Evolutionary conservation across 176 grass and related monocot species (phyloP), one percentile per base, ranked within the genome.

Genomic region (Aegilops speltoides): DNA sequence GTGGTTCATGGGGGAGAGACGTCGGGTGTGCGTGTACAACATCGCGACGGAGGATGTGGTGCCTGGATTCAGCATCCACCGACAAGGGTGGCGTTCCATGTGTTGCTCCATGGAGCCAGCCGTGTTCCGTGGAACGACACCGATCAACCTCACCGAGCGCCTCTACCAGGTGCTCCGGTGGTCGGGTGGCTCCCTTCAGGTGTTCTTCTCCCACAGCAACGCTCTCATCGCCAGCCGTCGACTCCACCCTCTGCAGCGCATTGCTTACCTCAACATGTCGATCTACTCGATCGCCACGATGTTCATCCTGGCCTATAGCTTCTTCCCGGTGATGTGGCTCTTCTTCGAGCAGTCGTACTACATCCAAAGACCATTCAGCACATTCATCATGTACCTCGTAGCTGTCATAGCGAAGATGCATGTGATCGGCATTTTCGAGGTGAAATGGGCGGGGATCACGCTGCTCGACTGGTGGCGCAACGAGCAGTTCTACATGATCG

Each of bases 401-500:
- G 29, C 1, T 14, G 5, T 86, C 79, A 82, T 90, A 10, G 64
- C 72, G 0, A 86, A 86, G 88, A 82, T 86, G 28, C 88, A 90
- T 13, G 28, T 52, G 71, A 90, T 86, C n/a, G 83, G 88, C 28
- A 90, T 90, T 79, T 86, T 90, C 16, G 88, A 90, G 84, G 52
- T 90, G 50, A 77, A 19, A 36, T 90, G 88, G 88, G 24, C 88
- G 8, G 59, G 79, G 38, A 71, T 90, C 84, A 90, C 88, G 28
- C 34, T 82, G 50, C 79, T 82, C 1, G 88, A 90, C 5, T 90
- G 79, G 84, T 90, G 84, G 79, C 83, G 88, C 29, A 3, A 64
- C 8, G 88, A 90, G 73, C 88, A 90, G 72, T 90, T 90, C 79
- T 90, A 90, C 73, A 90, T 90, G 88, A 90, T 90, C 5, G 73